Conservation (phyloP, 257 asterid species). For the Solanum virginianum region DNA sequence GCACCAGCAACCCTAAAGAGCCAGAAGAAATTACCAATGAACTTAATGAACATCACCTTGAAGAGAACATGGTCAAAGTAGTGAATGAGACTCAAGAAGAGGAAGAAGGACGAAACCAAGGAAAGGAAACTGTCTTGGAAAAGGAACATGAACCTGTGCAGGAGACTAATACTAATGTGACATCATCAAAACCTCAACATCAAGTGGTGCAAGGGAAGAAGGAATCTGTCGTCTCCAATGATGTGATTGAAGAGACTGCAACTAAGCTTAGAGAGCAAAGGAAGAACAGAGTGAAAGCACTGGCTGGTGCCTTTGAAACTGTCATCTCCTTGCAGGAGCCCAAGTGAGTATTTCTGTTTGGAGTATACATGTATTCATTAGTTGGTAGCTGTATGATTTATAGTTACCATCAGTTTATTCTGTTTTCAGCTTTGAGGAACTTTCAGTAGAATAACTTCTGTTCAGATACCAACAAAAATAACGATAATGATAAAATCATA, state of each 20-base stretch:
- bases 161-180: conserved; percentile 5
- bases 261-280: conserved; percentile 55
- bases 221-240: conserved; percentile 32
- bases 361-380: background rate
- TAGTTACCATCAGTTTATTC: background rate
- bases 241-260: conserved; percentile 63
- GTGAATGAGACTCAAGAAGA: background rate
- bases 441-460: background rate
- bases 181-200: conserved; percentile 4
- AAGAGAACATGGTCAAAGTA: background rate
- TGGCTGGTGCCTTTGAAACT: conserved; percentile 77
- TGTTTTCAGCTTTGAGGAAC: background rate
- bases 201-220: conserved; percentile 27
- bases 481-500: background rate
- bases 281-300: conserved; percentile 60
- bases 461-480: background rate
- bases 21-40: background rate
- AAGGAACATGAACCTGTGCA: background rate
- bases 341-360: conserved; percentile 12
- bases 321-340: conserved; percentile 56
- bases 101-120: background rate
- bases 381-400: background rate
- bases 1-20: background rate
- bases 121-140: background rate
- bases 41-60: background rate